Evolutionary conservation across 2,329 filamentous ascomycete genomes (phyloP).

Genomic region (Endoconidiophora laricicola): DNA sequence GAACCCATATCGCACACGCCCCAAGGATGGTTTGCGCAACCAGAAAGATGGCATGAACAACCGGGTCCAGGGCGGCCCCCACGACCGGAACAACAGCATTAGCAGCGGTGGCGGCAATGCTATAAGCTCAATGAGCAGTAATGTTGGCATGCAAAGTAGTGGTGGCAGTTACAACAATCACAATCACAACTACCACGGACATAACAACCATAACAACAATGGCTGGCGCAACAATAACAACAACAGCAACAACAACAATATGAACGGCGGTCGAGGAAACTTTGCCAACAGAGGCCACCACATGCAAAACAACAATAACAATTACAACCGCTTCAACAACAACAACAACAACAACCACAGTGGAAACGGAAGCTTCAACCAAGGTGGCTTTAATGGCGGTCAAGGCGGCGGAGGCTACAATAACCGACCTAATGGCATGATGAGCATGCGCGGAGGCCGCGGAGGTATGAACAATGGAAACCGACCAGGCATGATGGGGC

Average conservation of each 20-base stretch:
- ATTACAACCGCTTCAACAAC: constrained; percentile 13
- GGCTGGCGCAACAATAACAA: constrained; percentile 22
- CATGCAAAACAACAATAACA: constrained; percentile 5
- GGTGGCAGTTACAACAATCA: constrained; percentile 16
- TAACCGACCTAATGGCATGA: constrained; percentile 22
- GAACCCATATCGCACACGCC: constrained; percentile 82
- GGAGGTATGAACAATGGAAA: constrained; percentile 29
- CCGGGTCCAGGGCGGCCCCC: constrained; percentile 13
- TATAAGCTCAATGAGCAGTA: constrained; percentile 32
- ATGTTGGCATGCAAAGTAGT: neutral
- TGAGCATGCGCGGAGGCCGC: constrained; percentile 29
- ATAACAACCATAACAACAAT: constrained; percentile 27
- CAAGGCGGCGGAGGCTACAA: constrained; percentile 17
- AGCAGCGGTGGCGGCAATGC: constrained; percentile 24
- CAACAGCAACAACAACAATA: constrained; percentile 23
- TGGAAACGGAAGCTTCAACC: too few relatives aligned
- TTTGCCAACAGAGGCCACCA: constrained; percentile 23
- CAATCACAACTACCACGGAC: constrained; percentile 30
- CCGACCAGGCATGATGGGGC: too few relatives aligned
- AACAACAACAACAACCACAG: neutral
- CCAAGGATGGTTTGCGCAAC: constrained; percentile 50
- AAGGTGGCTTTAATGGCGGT: too few relatives aligned
- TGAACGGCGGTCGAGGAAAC: constrained; percentile 25
- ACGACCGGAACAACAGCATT: constrained; percentile 18
- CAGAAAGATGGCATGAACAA: constrained; percentile 3